Conservation (phyloP, 305 asterid genomes). For the Ilex paraguariensis region DNA sequence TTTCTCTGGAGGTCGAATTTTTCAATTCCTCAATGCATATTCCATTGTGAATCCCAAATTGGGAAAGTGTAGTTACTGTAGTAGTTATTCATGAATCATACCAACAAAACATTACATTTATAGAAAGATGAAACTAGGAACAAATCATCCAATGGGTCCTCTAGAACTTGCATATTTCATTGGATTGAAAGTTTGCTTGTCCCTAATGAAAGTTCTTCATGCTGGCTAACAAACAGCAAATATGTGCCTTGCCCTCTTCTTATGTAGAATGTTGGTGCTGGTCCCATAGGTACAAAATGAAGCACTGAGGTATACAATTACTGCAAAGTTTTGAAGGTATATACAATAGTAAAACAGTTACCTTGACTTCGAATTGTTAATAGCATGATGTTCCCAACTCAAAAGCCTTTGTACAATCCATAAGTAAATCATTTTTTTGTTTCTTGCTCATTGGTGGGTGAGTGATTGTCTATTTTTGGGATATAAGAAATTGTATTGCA, state of each 20-base stretch:
- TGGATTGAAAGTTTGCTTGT: slow-evolving; percentile 86
- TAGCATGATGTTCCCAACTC: too few species aligned
- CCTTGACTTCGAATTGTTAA: too few species aligned
- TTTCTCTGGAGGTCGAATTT: too few species aligned
- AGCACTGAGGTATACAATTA: slow-evolving; percentile 79
- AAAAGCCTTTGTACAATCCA: too few species aligned
- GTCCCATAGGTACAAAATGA: slow-evolving; percentile 74
- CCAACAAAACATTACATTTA: slow-evolving; percentile 83
- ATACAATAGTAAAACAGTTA: too few species aligned
- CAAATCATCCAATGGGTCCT: slow-evolving; percentile 98
- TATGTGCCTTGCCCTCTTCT: slow-evolving; percentile 92
- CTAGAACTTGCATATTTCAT: slow-evolving; percentile 89
- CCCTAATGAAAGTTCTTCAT: slow-evolving; percentile 16
- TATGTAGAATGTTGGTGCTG: slow-evolving; percentile 86
- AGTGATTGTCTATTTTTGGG: too few species aligned
- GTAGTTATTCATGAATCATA: too few species aligned
- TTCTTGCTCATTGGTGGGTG: neutral
- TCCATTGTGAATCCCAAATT: too few species aligned
- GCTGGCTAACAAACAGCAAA: slow-evolving; percentile 67
- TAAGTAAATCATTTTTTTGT: too few species aligned
- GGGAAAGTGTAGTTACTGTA: too few species aligned
- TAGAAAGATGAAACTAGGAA: slow-evolving; percentile 90
- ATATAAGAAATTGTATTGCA: too few species aligned
- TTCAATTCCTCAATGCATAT: too few species aligned
- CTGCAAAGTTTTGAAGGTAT: slow-evolving; percentile 11